Evolutionary conservation across 2,329 filamentous ascomycete species (phyloP).

Genomic region (Microdochium paspali): DNA sequence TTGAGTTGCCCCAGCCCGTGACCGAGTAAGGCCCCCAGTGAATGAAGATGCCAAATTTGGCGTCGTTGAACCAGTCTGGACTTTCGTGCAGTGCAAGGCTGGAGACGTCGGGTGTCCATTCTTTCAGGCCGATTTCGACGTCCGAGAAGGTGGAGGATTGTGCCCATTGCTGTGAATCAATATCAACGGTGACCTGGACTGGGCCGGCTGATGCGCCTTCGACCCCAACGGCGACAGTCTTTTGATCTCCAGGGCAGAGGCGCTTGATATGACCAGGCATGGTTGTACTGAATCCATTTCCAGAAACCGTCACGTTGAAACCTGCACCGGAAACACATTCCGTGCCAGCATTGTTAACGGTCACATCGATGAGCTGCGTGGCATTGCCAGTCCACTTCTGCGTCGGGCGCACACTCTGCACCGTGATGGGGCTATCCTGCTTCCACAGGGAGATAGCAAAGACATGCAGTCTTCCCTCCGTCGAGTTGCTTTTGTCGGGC

Average conservation of each 20-base stretch:
- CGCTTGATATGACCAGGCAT: constrained; percentile 27
- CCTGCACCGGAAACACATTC: constrained; percentile 23
- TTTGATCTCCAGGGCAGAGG: constrained; percentile 33
- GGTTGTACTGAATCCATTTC: constrained; percentile 30
- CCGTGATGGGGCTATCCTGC: constrained; percentile 10
- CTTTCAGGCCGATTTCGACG: constrained; percentile 22
- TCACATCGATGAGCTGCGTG: constrained; percentile 30
- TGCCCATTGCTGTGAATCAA: constrained; percentile 3
- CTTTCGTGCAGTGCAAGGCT: constrained; percentile 29
- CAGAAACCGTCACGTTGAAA: constrained; percentile 18
- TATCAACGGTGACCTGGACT: constrained; percentile 11
- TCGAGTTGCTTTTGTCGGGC: constrained; percentile 24
- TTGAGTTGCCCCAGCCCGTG: constrained; percentile 42
- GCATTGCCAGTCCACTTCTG: constrained; percentile 27
- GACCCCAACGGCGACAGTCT: constrained; percentile 25
- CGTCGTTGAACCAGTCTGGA: constrained; percentile 43
- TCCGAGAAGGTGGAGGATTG: constrained; percentile 9
- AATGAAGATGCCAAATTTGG: constrained; percentile 51
- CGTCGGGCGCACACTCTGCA: constrained; percentile 31
- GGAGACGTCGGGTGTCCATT: constrained; percentile 22
- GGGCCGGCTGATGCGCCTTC: constrained; percentile 14
- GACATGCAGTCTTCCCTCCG: constrained; percentile 27
- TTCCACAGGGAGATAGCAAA: constrained; percentile 29
- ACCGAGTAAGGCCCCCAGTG: constrained; percentile 50
- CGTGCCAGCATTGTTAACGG: constrained; percentile 24